Evolutionary conservation across 768 basidiomycete species (phyloP).

Genomic region (Boletus sensibilis): DNA sequence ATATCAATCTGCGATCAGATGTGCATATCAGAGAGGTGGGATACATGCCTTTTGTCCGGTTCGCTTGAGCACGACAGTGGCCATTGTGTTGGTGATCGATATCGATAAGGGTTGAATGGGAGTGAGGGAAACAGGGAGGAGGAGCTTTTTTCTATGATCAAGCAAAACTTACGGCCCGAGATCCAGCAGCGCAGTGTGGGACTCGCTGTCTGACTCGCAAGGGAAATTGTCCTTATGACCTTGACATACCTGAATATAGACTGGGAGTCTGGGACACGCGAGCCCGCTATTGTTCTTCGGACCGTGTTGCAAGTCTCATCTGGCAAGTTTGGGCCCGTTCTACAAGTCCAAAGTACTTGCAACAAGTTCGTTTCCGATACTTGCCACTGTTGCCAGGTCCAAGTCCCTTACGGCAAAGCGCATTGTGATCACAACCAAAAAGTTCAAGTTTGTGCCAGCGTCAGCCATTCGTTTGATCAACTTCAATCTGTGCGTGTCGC

Average conservation of each 20-base stretch:
- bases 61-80: slow-evolving; percentile 52
- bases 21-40: background rate
- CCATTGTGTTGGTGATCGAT: slow-evolving; percentile 38
- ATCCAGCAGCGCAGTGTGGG: background rate
- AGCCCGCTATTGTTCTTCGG: background rate
- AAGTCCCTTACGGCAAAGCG: background rate
- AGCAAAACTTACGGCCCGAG: slow-evolving; percentile 12
- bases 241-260: slow-evolving; percentile 27
- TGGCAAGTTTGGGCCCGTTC: background rate
- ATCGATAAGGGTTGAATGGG: slow-evolving; percentile 11
- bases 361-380: background rate
- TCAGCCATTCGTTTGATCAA: background rate
- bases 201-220: background rate
- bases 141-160: slow-evolving; percentile 8
- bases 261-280: background rate
- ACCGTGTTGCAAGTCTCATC: background rate
- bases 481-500: background rate
- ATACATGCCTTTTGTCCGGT: slow-evolving; percentile 55
- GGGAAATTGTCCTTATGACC: slow-evolving; percentile 4
- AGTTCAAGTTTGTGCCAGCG: background rate
- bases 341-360: background rate
- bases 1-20: background rate
- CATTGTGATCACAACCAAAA: background rate
- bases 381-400: no score
- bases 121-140: slow-evolving; percentile 3